These are phyloP conservation scores for Apiospora sp. DNA, from an alignment of 2,329 filamentous ascomycete species.

Conservation along the genomic window DNA sequence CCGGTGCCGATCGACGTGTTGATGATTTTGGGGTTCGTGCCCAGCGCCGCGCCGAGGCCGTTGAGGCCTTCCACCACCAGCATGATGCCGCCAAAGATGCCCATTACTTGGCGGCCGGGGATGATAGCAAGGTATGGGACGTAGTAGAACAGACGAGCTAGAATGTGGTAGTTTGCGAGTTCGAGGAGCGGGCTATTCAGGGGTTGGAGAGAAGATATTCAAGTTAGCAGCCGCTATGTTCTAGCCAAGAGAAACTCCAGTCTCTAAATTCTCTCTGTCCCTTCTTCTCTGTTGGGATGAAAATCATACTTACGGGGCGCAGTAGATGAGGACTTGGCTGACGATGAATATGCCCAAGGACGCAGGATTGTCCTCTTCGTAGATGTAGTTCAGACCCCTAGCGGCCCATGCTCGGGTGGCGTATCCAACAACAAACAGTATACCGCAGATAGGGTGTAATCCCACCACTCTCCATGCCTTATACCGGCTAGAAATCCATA, in stretches of 20 bases:
- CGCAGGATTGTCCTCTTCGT: not conserved
- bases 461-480: conserved; percentile 59
- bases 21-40: conserved; percentile 44
- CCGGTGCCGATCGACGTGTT: conserved; percentile 33
- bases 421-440: conserved; percentile 62
- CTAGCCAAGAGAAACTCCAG: not conserved
- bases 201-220: not conserved
- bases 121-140: conserved; percentile 66
- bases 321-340: conserved; percentile 48
- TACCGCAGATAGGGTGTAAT: conserved; percentile 57
- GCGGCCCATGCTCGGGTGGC: conserved; percentile 60
- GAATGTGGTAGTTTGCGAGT: conserved; percentile 69
- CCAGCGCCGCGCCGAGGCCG: conserved; percentile 50
- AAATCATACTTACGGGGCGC: conserved; percentile 46
- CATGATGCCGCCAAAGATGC: conserved; percentile 56
- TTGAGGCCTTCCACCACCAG: conserved; percentile 56
- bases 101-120: conserved; percentile 53
- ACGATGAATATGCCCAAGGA: conserved; percentile 52
- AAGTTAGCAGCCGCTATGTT: not conserved
- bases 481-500: conserved; percentile 51
- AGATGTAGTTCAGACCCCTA: conserved; percentile 47
- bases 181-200: conserved; percentile 63
- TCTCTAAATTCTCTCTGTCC: no score
- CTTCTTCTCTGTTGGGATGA: not conserved
- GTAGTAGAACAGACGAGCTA: conserved; percentile 68